Base-by-base conservation (phyloP, 345 rosid species). In the Salix brachista region DNA sequence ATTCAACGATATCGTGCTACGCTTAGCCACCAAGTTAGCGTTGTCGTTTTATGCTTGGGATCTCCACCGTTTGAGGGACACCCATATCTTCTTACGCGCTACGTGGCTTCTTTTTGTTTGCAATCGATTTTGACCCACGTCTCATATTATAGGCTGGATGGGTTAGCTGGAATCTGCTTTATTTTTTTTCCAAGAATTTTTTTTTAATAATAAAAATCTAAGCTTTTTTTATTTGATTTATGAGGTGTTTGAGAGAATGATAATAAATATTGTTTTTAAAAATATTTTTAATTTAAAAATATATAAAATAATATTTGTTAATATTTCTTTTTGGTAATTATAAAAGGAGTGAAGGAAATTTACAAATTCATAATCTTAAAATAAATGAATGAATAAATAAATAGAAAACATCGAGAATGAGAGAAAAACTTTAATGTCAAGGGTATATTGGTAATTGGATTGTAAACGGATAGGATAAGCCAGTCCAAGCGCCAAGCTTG, bases 391-490 rank as follows among this genome's bases (percentile, higher is more conserved):
- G 3, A 42, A 58, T 25, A 58, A 10, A 8, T 18, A 52, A 21
- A 54, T 19, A 8, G 9, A 21, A 19, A 54, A 18, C 23, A 50
- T 50, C 8, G 58, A 52, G 18, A 54, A 21, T 54, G 3, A 58
- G 13, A 8, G 23, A 3, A 9, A 58, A 58, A 58, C 12, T 8
- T 54, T 54, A 21, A 19, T 2, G 9, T 28, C 18, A 58, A 52
- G 82, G 82, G 70, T 26, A 70, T 2, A 39, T 4, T 2, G 32
- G 75, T 70, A 48, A 70, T 36, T 64, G 1, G 8, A 16, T 0
- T 4, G 2, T 8, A 70, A 72, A 56, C 8, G 77, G 78, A 81
- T 81, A 73, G 80, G 80, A 81, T 80, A 76, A 73, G 77, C 8
- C 71, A 21, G 30, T 62, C 46, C 71, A 23, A 32, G 39, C 3